Conservation (phyloP, 1,284 basidiomycete genomes). For the Ganoderma leucocontextum region DNA sequence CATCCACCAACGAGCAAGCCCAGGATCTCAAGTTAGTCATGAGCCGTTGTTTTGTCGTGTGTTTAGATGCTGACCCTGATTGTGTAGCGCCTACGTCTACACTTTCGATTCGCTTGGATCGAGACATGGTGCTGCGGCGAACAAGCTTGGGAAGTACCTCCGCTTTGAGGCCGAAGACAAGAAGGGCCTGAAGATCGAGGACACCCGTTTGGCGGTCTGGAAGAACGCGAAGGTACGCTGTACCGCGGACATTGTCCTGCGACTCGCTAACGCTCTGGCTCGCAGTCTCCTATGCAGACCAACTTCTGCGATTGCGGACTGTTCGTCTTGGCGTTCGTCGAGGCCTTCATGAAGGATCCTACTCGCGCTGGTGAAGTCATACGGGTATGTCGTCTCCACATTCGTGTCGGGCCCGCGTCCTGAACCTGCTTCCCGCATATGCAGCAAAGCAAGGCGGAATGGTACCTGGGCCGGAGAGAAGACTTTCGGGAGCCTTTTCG, state of each 20-base stretch:
- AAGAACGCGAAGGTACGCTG: constrained; percentile 57
- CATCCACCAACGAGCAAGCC: not conserved
- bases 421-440: constrained; percentile 9
- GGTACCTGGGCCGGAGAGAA: constrained; percentile 53
- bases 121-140: constrained; percentile 71
- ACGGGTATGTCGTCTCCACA: constrained; percentile 44
- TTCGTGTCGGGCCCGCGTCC: constrained; percentile 3
- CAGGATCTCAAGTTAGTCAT: constrained; percentile 21
- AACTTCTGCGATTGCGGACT: constrained; percentile 90
- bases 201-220: constrained; percentile 52
- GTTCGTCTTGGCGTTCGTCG: constrained; percentile 84
- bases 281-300: constrained; percentile 79
- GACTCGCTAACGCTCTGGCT: not conserved
- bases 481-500: constrained; percentile 47
- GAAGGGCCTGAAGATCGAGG: constrained; percentile 46
- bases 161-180: constrained; percentile 85
- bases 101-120: constrained; percentile 89
- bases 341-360: constrained; percentile 72
- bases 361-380: constrained; percentile 54
- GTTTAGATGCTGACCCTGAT: not conserved
- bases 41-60: not conserved
- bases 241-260: not conserved
- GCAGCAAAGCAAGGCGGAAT: constrained; percentile 50
- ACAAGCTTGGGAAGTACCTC: constrained; percentile 75
- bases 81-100: constrained; percentile 76